phyloP scores from a whole-genome alignment of 2,329 filamentous ascomycete species.

The Sporothrix inflata region DNA sequence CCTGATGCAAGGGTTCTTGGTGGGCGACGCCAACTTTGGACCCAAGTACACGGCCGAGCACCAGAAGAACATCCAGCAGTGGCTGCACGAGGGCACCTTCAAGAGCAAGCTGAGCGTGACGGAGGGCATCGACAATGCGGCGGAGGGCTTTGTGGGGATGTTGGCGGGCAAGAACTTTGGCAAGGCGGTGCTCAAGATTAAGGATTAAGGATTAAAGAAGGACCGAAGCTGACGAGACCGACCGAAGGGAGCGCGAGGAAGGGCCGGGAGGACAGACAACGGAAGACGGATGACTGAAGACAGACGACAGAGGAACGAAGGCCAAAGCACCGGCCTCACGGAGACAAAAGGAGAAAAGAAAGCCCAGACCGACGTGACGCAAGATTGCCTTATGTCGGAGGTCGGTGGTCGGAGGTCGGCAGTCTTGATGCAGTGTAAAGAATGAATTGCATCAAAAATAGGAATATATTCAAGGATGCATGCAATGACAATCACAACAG shows the following conservation, averaged over 20 bases:
- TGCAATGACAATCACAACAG: not conserved
- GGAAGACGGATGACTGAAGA: not conserved
- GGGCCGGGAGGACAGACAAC: not conserved
- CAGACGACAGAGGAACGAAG: not conserved
- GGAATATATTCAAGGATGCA: not conserved
- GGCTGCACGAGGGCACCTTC: conserved; percentile 75
- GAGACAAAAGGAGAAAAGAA: not conserved
- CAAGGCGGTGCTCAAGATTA: conserved; percentile 75
- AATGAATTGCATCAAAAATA: not conserved
- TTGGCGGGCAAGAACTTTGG: conserved; percentile 81
- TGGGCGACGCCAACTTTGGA: conserved; percentile 66
- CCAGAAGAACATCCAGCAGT: conserved; percentile 73
- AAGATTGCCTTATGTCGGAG: not conserved
- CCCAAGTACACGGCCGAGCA: conserved; percentile 70
- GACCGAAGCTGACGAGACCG: not conserved
- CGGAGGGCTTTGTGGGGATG: conserved; percentile 74
- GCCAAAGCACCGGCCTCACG: not conserved
- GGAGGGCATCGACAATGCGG: conserved; percentile 75
- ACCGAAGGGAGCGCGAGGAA: not conserved
- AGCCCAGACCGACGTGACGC: not conserved
- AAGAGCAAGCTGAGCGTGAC: conserved; percentile 71
- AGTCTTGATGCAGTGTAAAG: not conserved
- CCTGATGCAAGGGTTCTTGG: conserved; percentile 76
- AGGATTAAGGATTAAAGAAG: conserved; percentile 19
- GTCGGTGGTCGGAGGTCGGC: conserved; percentile 8